phyloP scores from a whole-genome alignment of 2,329 filamentous ascomycete species.

The Pezicula neosporulosa region DNA sequence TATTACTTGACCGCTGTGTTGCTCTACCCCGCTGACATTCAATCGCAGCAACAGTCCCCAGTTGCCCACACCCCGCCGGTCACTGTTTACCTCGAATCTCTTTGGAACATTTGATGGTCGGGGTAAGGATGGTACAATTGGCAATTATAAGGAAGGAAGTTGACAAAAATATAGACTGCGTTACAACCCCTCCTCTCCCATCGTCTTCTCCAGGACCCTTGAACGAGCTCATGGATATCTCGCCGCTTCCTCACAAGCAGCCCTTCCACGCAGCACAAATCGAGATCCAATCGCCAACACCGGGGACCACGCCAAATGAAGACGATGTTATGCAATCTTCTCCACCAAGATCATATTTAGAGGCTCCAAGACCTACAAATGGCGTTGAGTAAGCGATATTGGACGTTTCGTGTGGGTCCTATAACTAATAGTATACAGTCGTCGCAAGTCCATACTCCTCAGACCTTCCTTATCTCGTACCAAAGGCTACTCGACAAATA shows the following conservation, averaged over 20 bases:
- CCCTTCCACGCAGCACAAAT: slow-evolving; percentile 59
- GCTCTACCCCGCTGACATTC: slow-evolving; percentile 5
- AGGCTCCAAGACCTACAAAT: slow-evolving; percentile 42
- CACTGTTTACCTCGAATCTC: slow-evolving; percentile 74
- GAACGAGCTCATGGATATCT: slow-evolving; percentile 87
- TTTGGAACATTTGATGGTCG: slow-evolving; percentile 54
- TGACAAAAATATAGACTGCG: slow-evolving; percentile 53
- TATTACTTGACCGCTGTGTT: slow-evolving; percentile 17
- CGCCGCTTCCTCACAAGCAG: slow-evolving; percentile 84
- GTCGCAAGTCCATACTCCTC: slow-evolving; percentile 64
- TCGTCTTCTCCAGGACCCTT: slow-evolving; percentile 75
- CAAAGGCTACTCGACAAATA: slow-evolving; percentile 71
- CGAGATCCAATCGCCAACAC: slow-evolving; percentile 70
- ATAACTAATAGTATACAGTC: slow-evolving; percentile 39
- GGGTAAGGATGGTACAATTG: slow-evolving; percentile 43
- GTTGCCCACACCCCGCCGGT: slow-evolving; percentile 77
- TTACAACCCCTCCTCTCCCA: slow-evolving; percentile 80
- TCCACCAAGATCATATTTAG: slow-evolving; percentile 42
- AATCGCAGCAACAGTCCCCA: slow-evolving; percentile 58
- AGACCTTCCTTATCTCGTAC: slow-evolving; percentile 72
- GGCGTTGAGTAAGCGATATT: slow-evolving; percentile 48
- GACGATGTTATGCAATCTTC: slow-evolving; percentile 55
- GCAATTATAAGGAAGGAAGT: slow-evolving; percentile 27
- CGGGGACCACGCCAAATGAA: slow-evolving; percentile 41
- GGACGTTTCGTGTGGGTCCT: slow-evolving; percentile 12